phyloP scores from a whole-genome alignment of 306 rosid species.

The Rosa rugosa region DNA sequence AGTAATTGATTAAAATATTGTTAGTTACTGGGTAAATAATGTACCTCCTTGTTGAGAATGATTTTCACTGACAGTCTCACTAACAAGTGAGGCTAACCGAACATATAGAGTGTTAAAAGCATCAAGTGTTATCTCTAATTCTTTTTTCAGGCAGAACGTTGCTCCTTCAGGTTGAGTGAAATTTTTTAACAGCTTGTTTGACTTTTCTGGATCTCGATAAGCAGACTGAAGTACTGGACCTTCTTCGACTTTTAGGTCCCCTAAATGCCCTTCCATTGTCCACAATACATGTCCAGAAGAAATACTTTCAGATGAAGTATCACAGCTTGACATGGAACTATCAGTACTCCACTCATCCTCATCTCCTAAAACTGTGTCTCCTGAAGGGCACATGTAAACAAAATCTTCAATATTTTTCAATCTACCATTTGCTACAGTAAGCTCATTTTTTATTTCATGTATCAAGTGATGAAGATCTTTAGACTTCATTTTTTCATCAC shows the following conservation, averaged over 20 bases:
- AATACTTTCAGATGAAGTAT: slow-evolving; percentile 46
- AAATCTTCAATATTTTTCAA: slow-evolving; percentile 50
- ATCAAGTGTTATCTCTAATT: slow-evolving; percentile 44
- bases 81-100: slow-evolving; percentile 43
- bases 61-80: slow-evolving; percentile 31
- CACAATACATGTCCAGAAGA: slow-evolving; percentile 36
- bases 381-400: slow-evolving; percentile 28
- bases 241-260: slow-evolving; percentile 29
- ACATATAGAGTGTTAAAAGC: slow-evolving; percentile 45
- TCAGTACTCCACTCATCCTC: slow-evolving; percentile 59
- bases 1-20: slow-evolving; percentile 10
- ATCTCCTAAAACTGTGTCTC: slow-evolving; percentile 35
- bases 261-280: slow-evolving; percentile 21
- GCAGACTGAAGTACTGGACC: slow-evolving; percentile 27
- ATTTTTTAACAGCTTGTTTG: slow-evolving; percentile 27
- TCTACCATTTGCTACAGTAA: slow-evolving; percentile 46
- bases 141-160: slow-evolving; percentile 46
- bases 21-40: slow-evolving; percentile 26
- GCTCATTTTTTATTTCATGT: slow-evolving; percentile 51
- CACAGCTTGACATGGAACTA: slow-evolving; percentile 60
- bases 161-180: slow-evolving; percentile 27
- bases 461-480: slow-evolving; percentile 34
- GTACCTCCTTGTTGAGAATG: slow-evolving; percentile 49
- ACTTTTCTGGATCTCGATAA: slow-evolving; percentile 34
- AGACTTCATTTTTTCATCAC: slow-evolving; percentile 28